Base-by-base conservation (phyloP, 768 basidiomycete species). In the Pleurotus tuoliensis region DNA sequence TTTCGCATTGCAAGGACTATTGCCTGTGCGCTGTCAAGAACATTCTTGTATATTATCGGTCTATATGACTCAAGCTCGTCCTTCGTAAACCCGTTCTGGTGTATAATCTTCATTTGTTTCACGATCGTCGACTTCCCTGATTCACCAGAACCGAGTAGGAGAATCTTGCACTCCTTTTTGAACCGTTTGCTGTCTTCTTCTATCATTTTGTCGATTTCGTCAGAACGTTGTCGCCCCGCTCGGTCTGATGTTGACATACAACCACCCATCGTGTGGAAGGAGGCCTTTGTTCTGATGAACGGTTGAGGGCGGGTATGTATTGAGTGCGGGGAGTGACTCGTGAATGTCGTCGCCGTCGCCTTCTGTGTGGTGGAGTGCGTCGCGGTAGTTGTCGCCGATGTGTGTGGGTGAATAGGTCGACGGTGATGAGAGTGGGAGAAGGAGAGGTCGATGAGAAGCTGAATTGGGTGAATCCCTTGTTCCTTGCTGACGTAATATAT, bases 101-200 rank as follows among this genome's bases (percentile, higher is more conserved):
- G 91, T 48, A 98, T 94, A 57, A 98, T 95, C 79, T 96, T 97
- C 94, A 98, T 97, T 71, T 98, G 95, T 69, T 98, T 98, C 37
- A 97, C 94, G 61, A 98, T 93, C 0, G 95, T 98, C 3, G 85
- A 87, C 73, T 98, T 98, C 5, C 95, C 96, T 0, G 90, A 92
- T 75, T 96, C 94, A 64, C 95, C 93, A 12, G 94, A 94, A 55
- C 95, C 94, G n/a, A 97, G 77, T 12, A 97, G 74, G 18, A 97
- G 72, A 62, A 97, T 94, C 81, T 95, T 95, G 76, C 92, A 94
- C 68, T 95, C 94, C 64, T 86, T 84, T 68, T 87, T 87, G 60
- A 88, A 88, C 69, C 81, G 85, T 69, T 82, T 85, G 13, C 80
- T 81, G 69, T 95, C 94, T 72, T 94, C 92, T 67, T 94, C 92